These are phyloP conservation scores for Salicornia ramosissima DNA, from an alignment of 148 eudicot species.

Conservation along the genomic window DNA sequence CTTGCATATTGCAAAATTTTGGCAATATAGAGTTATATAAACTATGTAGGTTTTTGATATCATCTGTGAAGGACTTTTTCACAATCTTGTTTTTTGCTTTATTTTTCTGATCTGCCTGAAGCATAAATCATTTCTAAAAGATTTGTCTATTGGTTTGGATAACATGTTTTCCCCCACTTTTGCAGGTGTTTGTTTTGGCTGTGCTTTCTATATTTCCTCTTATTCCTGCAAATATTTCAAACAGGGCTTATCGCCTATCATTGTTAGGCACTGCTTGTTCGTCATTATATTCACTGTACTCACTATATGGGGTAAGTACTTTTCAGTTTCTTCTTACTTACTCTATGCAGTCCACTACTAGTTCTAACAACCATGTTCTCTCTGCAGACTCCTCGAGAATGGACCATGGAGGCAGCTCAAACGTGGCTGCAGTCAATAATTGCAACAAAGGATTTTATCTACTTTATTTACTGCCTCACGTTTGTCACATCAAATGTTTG, in stretches of 20 bases:
- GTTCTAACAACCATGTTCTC: conserved; percentile 6
- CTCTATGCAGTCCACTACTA: background rate
- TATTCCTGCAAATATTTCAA: conserved; percentile 65
- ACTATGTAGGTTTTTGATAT: background rate
- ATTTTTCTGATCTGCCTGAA: background rate
- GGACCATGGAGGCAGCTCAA: conserved; percentile 89
- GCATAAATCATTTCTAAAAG: background rate
- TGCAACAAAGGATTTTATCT: conserved; percentile 83
- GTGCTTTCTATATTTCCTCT: conserved; percentile 76
- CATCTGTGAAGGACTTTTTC: background rate
- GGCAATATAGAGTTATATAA: background rate
- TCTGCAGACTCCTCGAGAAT: conserved; percentile 85
- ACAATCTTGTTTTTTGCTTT: background rate
- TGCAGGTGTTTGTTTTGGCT: conserved; percentile 87
- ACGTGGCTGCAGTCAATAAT: conserved; percentile 83
- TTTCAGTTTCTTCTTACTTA: conserved; percentile 11
- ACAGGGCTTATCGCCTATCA: conserved; percentile 80
- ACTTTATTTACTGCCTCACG: conserved; percentile 75
- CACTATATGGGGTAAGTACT: conserved; percentile 85
- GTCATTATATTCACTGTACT: conserved; percentile 81
- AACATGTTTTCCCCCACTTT: conserved; percentile 7
- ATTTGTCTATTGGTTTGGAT: conserved; percentile 11
- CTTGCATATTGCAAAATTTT: background rate
- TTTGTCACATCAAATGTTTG: conserved; percentile 73
- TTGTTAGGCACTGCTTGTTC: conserved; percentile 87